Percentiles rank a stretch among this genome's conserved stretches.
Conservation (phyloP, 164 flowering plant genomes). For the Chimonanthus salicifolius region DNA sequence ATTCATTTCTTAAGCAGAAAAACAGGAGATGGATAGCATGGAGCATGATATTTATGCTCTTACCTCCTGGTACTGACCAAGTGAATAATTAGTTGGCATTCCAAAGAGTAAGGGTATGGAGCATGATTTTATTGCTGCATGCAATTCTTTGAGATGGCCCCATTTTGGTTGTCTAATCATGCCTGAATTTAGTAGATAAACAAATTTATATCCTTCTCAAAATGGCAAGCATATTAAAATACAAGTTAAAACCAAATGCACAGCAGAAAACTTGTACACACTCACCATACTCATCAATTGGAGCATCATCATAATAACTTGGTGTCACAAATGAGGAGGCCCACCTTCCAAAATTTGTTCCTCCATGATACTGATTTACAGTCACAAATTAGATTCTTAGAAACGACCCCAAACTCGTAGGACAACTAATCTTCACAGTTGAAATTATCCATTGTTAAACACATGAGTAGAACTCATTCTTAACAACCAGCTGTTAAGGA, state of each 20-base stretch:
- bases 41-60: background rate
- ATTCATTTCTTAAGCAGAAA: background rate
- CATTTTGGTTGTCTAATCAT: conserved; percentile 69
- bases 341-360: conserved; percentile 88
- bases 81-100: conserved; percentile 10
- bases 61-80: conserved; percentile 51
- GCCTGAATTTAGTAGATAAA: conserved; percentile 33
- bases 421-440: no score
- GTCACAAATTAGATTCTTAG: background rate
- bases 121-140: conserved; percentile 55
- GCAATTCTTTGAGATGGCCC: conserved; percentile 81
- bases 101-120: conserved; percentile 50
- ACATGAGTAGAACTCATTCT: no score
- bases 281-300: conserved; percentile 94
- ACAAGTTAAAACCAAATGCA: background rate
- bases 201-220: background rate
- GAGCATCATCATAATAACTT: conserved; percentile 86
- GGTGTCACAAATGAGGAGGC: conserved; percentile 53
- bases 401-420: no score
- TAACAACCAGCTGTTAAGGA: no score
- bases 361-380: conserved; percentile 79
- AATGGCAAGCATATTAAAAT: background rate
- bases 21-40: background rate
- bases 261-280: background rate
- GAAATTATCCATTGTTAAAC: no score